Evolutionary conservation across 768 basidiomycete species (phyloP).

Genomic region (Scleroderma citrinum): DNA sequence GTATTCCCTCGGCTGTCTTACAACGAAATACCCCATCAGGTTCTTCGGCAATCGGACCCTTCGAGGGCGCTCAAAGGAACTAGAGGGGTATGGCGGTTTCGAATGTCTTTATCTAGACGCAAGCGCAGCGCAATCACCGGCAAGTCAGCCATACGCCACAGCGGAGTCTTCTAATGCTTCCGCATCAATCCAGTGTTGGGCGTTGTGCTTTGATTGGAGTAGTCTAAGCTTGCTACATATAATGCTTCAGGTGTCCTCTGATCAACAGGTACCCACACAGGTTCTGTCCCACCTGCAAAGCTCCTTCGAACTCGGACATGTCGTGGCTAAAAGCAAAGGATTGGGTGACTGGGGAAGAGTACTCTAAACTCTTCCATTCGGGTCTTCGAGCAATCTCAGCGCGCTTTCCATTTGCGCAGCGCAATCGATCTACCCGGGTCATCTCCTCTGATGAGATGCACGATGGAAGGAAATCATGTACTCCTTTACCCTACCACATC

Average conservation of each 20-base stretch:
- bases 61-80: too few relatives aligned
- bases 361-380: constrained; percentile 32
- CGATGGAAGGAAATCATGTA: background rate
- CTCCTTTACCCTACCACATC: constrained; percentile 8
- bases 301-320: constrained; percentile 9
- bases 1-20: too few relatives aligned
- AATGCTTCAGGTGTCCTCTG: background rate
- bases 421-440: constrained; percentile 3
- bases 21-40: too few relatives aligned
- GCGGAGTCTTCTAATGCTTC: background rate
- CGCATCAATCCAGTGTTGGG: background rate
- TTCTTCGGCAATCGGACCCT: too few relatives aligned
- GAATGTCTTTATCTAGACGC: too few relatives aligned
- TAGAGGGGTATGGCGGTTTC: too few relatives aligned
- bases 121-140: background rate
- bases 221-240: background rate
- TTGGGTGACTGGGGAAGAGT: constrained; percentile 25
- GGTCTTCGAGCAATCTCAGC: constrained; percentile 28
- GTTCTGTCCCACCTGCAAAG: background rate
- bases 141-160: background rate
- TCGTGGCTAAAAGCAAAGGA: constrained; percentile 28
- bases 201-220: background rate
- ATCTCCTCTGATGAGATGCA: constrained; percentile 1
- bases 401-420: constrained; percentile 3
- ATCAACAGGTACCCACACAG: background rate